A percentile compares a stretch with the other conserved stretches of the same genome.
Conservation (phyloP, 495 filamentous ascomycete species). For the Aspergillus olivimuriae region DNA sequence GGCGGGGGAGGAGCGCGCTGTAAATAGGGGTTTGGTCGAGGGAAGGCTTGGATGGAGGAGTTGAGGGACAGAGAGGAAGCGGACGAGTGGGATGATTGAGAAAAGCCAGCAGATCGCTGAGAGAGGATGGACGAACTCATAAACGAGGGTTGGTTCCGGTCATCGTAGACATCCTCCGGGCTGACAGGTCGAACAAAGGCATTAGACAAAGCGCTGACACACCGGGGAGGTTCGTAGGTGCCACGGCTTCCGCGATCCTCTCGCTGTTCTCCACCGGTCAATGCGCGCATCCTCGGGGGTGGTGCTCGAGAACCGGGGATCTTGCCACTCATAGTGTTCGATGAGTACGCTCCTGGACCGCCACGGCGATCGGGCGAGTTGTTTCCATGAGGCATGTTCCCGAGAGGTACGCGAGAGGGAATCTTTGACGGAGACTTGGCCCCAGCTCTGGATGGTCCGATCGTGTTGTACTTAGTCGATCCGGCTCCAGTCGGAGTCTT, state of each 20-base stretch:
- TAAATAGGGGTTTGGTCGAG: constrained; percentile 36
- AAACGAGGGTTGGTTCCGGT: constrained; percentile 48
- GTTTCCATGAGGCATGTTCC: constrained; percentile 70
- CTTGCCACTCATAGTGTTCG: constrained; percentile 50
- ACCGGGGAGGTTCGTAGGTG: constrained; percentile 54
- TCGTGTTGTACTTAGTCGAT: constrained; percentile 50
- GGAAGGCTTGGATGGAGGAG: constrained; percentile 33
- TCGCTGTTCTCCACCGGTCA: constrained; percentile 62
- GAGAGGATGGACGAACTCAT: constrained; percentile 44
- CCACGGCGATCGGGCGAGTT: constrained; percentile 74
- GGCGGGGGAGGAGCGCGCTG: constrained; percentile 41
- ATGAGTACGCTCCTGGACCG: constrained; percentile 43
- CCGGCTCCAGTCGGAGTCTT: constrained; percentile 62
- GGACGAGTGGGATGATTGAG: constrained; percentile 36
- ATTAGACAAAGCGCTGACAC: constrained; percentile 58
- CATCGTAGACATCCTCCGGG: constrained; percentile 83
- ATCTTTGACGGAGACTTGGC: constrained; percentile 70
- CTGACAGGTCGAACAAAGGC: constrained; percentile 66
- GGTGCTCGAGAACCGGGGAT: constrained; percentile 61
- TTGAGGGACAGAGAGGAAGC: constrained; percentile 32
- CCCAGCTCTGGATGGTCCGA: constrained; percentile 33
- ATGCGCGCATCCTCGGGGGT: constrained; percentile 83
- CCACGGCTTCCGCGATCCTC: constrained; percentile 55
- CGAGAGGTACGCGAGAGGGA: constrained; percentile 71
- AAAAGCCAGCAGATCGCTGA: constrained; percentile 33